Evolutionary conservation across 768 basidiomycete species (phyloP), one percentile per base, ranked within the genome.

Genomic region (Lactifluus subvellereus): DNA sequence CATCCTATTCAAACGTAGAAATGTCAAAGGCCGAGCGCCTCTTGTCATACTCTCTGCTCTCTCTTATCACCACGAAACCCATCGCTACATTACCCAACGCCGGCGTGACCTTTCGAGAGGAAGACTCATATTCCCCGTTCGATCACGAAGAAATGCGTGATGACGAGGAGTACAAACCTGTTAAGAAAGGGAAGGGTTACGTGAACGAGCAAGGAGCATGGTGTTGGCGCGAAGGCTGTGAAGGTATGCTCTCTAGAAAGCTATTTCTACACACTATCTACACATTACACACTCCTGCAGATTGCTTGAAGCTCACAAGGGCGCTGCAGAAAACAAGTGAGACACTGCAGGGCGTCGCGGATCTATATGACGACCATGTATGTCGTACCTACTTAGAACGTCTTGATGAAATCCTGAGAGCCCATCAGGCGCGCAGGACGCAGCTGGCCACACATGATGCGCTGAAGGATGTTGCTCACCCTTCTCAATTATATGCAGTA

Each of bases 201-300:
- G 68, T 84, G 58, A 93, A 92, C 66, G 77, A 78, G 9, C 82
- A 89, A 30, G 87, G 89, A 1, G 91, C 89, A 3, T 90, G 92
- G 89, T 92, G 91, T 72, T 95, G 91, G 91, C 79, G 85, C 30
- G 89, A 94, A 57, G 79, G 79, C 3, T 93, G 91, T 71, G 73
- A 80, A 71, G 85, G 89, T 89, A 68, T 14, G 75, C 54, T 7
- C 18, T 55, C 27, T 16, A 40, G 32, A 50, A 38, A 45, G 37
- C 52, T 38, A 7, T 50, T 52, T 40, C 32, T 16, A 9, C 27
- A 13, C 16, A 49, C 35, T 10, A 22, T 22, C 14, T 52, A 20
- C 32, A 1, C 4, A 30, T 32, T 59, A 40, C 42, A 57, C 35
- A 33, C 14, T 20, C 27, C 32, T 35, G 11, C 60, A 89, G 91